These are phyloP conservation scores for Taxawa tesnikishii DNA, from an alignment of 2,329 filamentous ascomycete species.

Conservation along the genomic window DNA sequence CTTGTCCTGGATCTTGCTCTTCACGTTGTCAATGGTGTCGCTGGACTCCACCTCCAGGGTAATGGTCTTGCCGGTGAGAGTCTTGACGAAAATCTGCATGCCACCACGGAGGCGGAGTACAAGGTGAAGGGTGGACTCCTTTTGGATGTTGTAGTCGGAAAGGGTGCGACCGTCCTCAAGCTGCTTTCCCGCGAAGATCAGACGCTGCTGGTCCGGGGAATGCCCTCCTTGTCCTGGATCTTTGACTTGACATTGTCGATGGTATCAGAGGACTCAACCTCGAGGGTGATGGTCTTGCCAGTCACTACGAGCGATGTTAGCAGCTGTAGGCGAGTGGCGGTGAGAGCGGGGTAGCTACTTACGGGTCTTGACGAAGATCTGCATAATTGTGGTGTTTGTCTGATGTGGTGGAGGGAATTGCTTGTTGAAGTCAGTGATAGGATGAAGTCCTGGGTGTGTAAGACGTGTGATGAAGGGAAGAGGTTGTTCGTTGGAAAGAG, in stretches of 20 bases:
- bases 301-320: constrained; percentile 39
- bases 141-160: constrained; percentile 85
- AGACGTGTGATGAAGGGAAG: constrained; percentile 3
- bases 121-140: constrained; percentile 55
- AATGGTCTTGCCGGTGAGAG: constrained; percentile 73
- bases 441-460: background rate
- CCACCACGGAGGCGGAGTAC: constrained; percentile 50
- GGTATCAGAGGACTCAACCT: constrained; percentile 64
- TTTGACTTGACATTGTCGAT: constrained; percentile 96
- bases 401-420: constrained; percentile 1
- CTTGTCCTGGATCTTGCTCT: constrained; percentile 73
- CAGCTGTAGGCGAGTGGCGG: constrained; percentile 12
- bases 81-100: constrained; percentile 50
- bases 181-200: constrained; percentile 95
- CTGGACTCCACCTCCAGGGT: constrained; percentile 81
- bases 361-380: constrained; percentile 98
- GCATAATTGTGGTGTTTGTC: constrained; percentile 45
- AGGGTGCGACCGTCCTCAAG: constrained; percentile 88
- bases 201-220: constrained; percentile 91
- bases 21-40: constrained; percentile 91
- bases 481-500: constrained; percentile 2
- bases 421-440: background rate
- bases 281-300: constrained; percentile 56
- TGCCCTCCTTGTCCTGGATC: constrained; percentile 97
- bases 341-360: constrained; percentile 35